A percentile compares a stretch with the other conserved stretches of the same genome.
These are phyloP conservation scores for Hyphopichia fennica DNA, from an alignment of 1,139 yeast genomes.

Conservation along the genomic window DNA sequence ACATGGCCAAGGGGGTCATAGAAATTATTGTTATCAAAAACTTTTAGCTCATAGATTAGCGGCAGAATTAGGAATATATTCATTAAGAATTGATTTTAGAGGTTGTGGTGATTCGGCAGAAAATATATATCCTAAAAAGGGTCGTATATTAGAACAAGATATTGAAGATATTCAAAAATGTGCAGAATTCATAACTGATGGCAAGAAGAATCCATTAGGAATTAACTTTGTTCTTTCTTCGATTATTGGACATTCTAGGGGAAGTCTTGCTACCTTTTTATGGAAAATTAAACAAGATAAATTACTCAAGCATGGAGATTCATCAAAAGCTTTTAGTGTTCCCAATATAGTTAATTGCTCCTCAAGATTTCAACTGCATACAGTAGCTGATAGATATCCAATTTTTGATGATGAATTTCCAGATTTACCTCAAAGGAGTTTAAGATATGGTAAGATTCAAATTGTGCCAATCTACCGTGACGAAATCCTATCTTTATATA, in stretches of 20 bases:
- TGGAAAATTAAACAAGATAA: slow-evolving; percentile 58
- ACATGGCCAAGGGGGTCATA: slow-evolving; percentile 87
- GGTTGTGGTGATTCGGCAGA: slow-evolving; percentile 80
- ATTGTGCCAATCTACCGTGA: slow-evolving; percentile 40
- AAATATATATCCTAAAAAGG: slow-evolving; percentile 38
- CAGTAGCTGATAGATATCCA: slow-evolving; percentile 38
- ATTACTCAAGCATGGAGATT: slow-evolving; percentile 24
- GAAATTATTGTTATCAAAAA: slow-evolving; percentile 75
- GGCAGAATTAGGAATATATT: slow-evolving; percentile 55
- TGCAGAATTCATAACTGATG: slow-evolving; percentile 42
- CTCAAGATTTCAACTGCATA: slow-evolving; percentile 51
- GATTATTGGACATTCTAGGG: slow-evolving; percentile 78
- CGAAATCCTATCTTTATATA: slow-evolving; percentile 59
- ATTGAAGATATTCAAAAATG: slow-evolving; percentile 62
- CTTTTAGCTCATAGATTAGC: slow-evolving; percentile 63
- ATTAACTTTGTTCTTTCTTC: slow-evolving; percentile 49
- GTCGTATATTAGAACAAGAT: slow-evolving; percentile 65
- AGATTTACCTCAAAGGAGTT: slow-evolving; percentile 30
- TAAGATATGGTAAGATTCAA: slow-evolving; percentile 51
- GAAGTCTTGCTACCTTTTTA: slow-evolving; percentile 70
- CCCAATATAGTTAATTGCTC: slow-evolving; percentile 74
- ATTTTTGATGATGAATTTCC: slow-evolving; percentile 14
- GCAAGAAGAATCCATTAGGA: slow-evolving; percentile 35
- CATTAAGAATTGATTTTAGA: slow-evolving; percentile 79
- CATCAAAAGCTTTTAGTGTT: slow-evolving; percentile 38